phyloP scores from a whole-genome alignment of 1,284 basidiomycete species.

The Vanrija humicola region DNA sequence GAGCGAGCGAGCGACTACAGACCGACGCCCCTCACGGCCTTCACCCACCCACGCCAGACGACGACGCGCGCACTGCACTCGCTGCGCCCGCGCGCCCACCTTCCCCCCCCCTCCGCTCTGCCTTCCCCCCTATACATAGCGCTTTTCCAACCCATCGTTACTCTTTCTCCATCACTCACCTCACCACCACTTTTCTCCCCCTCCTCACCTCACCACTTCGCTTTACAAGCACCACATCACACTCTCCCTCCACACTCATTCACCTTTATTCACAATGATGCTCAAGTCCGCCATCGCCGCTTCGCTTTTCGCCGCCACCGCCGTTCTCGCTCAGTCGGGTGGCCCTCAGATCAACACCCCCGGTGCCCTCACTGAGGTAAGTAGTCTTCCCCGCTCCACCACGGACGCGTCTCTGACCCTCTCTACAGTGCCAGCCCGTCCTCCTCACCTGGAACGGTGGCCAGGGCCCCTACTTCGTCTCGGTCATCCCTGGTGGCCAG shows the following conservation, averaged over 20 bases:
- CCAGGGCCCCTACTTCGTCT: slow-evolving; percentile 61
- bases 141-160: neutral
- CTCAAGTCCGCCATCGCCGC: slow-evolving; percentile 13
- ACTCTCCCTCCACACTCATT: slow-evolving; percentile 15
- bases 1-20: too few species aligned
- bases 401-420: neutral
- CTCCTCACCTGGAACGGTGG: slow-evolving; percentile 60
- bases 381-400: neutral
- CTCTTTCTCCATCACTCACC: slow-evolving; percentile 1
- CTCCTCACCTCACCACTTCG: neutral
- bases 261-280: slow-evolving; percentile 13
- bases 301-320: slow-evolving; percentile 24
- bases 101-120: neutral
- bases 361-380: slow-evolving; percentile 28
- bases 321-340: slow-evolving; percentile 39
- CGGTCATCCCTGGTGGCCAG: slow-evolving; percentile 67
- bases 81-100: too few species aligned
- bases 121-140: neutral
- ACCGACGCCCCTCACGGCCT: neutral
- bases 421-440: slow-evolving; percentile 38
- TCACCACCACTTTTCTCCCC: slow-evolving; percentile 1
- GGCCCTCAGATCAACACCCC: slow-evolving; percentile 63
- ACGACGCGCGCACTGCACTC: too few species aligned
- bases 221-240: neutral
- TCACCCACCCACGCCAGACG: neutral